A percentile compares a stretch with the other conserved stretches of the same genome.
Evolutionary conservation across 2,329 filamentous ascomycete genomes (phyloP).

Genomic region (Aspergillus hiratsukae): DNA sequence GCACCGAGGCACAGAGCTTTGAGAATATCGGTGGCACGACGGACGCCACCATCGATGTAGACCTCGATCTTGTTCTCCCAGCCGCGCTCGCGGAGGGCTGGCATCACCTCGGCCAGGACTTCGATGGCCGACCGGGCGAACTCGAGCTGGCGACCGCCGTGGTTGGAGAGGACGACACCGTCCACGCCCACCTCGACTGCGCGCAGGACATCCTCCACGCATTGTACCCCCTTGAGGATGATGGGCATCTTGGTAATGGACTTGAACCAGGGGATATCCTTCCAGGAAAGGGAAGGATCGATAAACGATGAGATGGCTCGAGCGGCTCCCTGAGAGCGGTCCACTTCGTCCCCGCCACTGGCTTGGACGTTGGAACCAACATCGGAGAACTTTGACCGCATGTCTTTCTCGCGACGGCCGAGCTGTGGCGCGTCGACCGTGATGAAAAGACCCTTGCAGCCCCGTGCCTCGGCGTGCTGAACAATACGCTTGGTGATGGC

Average conservation of each 20-base stretch:
- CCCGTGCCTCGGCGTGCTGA: slow-evolving; percentile 81
- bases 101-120: slow-evolving; percentile 89
- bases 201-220: slow-evolving; percentile 87
- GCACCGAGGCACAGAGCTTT: slow-evolving; percentile 93
- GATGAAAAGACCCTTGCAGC: slow-evolving; percentile 95
- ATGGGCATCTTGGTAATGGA: slow-evolving; percentile 92
- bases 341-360: slow-evolving; percentile 61
- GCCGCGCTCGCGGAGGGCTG: slow-evolving; percentile 69
- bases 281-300: slow-evolving; percentile 89
- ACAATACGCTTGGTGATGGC: slow-evolving; percentile 86
- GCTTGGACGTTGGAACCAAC: slow-evolving; percentile 76
- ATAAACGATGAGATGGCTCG: slow-evolving; percentile 96
- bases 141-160: slow-evolving; percentile 91
- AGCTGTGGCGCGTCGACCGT: slow-evolving; percentile 97
- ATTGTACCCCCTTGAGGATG: slow-evolving; percentile 91
- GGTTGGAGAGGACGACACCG: slow-evolving; percentile 91
- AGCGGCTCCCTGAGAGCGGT: slow-evolving; percentile 86
- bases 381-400: slow-evolving; percentile 88
- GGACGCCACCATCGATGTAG: slow-evolving; percentile 84
- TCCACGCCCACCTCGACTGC: slow-evolving; percentile 80
- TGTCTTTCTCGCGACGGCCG: slow-evolving; percentile 92
- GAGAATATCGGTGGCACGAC: slow-evolving; percentile 87
- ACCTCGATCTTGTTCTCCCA: slow-evolving; percentile 77
- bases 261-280: slow-evolving; percentile 89
- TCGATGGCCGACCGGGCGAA: slow-evolving; percentile 86